Conservation (phyloP, 495 filamentous ascomycete genomes). For the Podospora bellae-mahoneyi region DNA sequence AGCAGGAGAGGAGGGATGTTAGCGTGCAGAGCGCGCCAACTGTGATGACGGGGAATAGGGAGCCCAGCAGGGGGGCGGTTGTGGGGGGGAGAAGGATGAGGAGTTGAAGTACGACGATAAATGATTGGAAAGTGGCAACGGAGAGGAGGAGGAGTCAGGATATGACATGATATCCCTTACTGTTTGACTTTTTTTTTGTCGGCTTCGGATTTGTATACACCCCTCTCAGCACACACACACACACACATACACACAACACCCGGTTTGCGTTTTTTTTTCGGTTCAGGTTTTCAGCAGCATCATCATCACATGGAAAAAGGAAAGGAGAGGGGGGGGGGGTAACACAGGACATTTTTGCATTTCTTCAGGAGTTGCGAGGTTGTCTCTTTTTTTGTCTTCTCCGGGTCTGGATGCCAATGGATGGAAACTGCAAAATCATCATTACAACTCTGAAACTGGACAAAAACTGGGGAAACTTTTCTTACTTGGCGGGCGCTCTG, state of each 20-base stretch:
- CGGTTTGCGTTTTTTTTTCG: not conserved
- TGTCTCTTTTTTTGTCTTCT: not conserved
- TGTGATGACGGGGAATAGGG: not conserved
- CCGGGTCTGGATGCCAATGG: not conserved
- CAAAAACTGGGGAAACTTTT: not conserved
- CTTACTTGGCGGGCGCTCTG: not conserved
- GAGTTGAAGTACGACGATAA: not conserved
- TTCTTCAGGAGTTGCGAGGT: not conserved
- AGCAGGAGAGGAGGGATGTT: constrained; percentile 4
- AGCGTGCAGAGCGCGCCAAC: constrained; percentile 9
- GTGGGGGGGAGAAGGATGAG: not conserved
- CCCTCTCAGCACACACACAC: not conserved
- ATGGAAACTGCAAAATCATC: not conserved
- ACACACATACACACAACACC: not conserved
- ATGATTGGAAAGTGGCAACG: not conserved
- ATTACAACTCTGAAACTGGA: not conserved
- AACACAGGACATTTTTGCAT: not conserved
- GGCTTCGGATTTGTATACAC: not conserved
- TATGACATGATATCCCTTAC: not conserved
- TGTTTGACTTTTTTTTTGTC: not conserved
- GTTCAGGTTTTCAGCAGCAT: not conserved
- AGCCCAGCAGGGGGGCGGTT: not conserved
- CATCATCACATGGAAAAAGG: not conserved
- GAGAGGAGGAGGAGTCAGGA: not conserved
- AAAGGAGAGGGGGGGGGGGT: too few relatives aligned